Conservation (phyloP, 176 grass and related monocot genomes). For the Melocanna baccifera region DNA sequence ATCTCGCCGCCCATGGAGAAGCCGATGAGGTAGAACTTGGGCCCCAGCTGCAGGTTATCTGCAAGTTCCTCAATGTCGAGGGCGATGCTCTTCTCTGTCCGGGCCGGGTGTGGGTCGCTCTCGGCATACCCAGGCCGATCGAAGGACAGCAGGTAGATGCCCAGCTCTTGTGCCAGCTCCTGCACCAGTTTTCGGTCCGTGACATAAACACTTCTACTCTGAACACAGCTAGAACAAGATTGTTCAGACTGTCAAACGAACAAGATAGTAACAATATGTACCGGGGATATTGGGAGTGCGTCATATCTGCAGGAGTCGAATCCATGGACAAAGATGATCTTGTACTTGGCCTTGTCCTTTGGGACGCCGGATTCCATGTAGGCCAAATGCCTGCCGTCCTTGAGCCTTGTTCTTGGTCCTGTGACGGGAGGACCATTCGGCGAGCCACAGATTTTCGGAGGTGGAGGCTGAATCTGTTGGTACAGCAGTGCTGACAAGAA, state of each 20-base stretch:
- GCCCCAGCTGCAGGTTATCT: constrained; percentile 58
- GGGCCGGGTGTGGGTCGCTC: constrained; percentile 60
- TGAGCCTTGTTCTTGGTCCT: constrained; percentile 52
- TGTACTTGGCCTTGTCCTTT: constrained; percentile 67
- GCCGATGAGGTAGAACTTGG: constrained; percentile 61
- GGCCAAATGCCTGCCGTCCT: constrained; percentile 81
- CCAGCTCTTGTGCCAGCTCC: constrained; percentile 59
- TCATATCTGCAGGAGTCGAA: constrained; percentile 74
- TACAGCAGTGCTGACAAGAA: constrained; percentile 42
- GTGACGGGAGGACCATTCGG: constrained; percentile 49
- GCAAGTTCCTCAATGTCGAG: constrained; percentile 71
- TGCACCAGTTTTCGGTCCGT: constrained; percentile 21
- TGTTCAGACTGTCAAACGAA: not conserved
- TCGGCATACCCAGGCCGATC: constrained; percentile 78
- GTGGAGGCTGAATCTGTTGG: constrained; percentile 45
- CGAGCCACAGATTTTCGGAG: constrained; percentile 38
- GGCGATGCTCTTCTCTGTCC: constrained; percentile 48
- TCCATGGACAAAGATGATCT: constrained; percentile 79
- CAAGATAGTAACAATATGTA: constrained; percentile 6
- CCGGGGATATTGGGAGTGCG: constrained; percentile 54
- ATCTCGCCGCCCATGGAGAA: constrained; percentile 72
- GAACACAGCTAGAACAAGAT: not conserved
- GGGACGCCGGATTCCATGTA: constrained; percentile 67
- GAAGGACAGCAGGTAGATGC: constrained; percentile 62
- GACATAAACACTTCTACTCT: not conserved